These are phyloP conservation scores for Diutina pseudorugosa DNA, from an alignment of 1,139 yeast species.

Conservation along the genomic window DNA sequence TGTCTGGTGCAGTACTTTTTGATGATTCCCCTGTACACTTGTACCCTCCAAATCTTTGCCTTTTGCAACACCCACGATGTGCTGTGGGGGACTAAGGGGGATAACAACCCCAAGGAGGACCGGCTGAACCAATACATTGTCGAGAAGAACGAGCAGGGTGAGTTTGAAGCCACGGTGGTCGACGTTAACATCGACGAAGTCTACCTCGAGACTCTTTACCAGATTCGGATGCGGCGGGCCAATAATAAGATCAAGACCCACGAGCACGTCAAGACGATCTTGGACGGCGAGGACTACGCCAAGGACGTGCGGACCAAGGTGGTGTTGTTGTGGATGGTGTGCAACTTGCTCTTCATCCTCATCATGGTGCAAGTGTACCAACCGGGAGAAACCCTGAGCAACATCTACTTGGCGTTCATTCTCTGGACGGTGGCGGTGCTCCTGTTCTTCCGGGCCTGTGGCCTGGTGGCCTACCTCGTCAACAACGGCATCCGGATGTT, in stretches of 20 bases:
- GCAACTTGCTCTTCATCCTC: constrained; percentile 71
- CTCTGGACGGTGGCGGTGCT: constrained; percentile 85
- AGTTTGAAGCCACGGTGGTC: constrained; percentile 81
- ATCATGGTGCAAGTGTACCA: constrained; percentile 73
- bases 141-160: constrained; percentile 40
- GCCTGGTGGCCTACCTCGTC: constrained; percentile 56
- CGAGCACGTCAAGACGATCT: constrained; percentile 12
- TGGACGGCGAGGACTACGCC: constrained; percentile 79
- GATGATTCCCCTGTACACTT: constrained; percentile 82
- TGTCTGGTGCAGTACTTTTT: constrained; percentile 78
- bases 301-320: constrained; percentile 90
- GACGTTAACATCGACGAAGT: constrained; percentile 86
- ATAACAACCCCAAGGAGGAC: constrained; percentile 55
- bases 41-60: constrained; percentile 86
- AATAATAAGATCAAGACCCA: constrained; percentile 40
- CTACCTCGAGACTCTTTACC: constrained; percentile 65
- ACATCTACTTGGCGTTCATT: constrained; percentile 70
- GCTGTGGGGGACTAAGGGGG: constrained; percentile 97
- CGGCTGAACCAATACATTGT: constrained; percentile 30
- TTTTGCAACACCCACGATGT: constrained; percentile 94
- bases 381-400: constrained; percentile 43
- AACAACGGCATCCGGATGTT: constrained; percentile 27
- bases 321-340: constrained; percentile 82
- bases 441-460: constrained; percentile 68
- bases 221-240: constrained; percentile 63